Base-by-base conservation (phyloP, 345 rosid species). In the Populus pruinosa region DNA sequence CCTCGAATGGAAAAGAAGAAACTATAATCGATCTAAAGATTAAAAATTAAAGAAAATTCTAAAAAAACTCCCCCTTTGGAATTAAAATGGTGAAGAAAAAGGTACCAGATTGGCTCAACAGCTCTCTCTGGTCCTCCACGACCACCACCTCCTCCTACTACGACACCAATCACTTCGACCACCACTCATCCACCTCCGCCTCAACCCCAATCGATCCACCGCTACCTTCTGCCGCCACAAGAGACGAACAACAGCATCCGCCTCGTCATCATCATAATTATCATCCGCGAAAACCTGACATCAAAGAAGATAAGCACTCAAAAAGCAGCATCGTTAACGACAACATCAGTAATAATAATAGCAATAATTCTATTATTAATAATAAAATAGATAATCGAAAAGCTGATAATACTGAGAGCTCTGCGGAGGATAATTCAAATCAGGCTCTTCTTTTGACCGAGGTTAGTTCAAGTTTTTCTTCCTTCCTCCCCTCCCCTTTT, bases 91-190 rank as follows among this genome's bases (percentile, higher is more conserved):
- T 84, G 82, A 95, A 86, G 89, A 95, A 93, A 84, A 85, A 84
- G 39, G 89, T 93, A 33, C 99, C 99, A 50, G 99, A 95, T 86
- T 95, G 99, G 99, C 94, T 95, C 83, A 95, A 95, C 85, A 95
- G 96, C 81, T 89, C 98, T 31, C 83, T 95, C 70, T 95, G 98
- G 98, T 90, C 91, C 74, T 50, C 84, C 56, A 63, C 80, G 47
- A 68, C 78, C 33, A 69, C 27, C 63, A 6, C 63, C 29, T n/a
- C 5, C 50, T 47, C 79, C 66, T 73, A 87, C 76, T 62, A 89
- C 76, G 65, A 83, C 73, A 63, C 76, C 56, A 70, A 82, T 71
- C 66, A 14, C 67, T 59, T 67, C 56, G 69, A 38, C 68, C 65
- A 31, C 78, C 63, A 41, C 38, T 74, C 81, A 69, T 56, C 89